phyloP scores from a whole-genome alignment of 331 rosid genomes.

The Arachis monticola region DNA sequence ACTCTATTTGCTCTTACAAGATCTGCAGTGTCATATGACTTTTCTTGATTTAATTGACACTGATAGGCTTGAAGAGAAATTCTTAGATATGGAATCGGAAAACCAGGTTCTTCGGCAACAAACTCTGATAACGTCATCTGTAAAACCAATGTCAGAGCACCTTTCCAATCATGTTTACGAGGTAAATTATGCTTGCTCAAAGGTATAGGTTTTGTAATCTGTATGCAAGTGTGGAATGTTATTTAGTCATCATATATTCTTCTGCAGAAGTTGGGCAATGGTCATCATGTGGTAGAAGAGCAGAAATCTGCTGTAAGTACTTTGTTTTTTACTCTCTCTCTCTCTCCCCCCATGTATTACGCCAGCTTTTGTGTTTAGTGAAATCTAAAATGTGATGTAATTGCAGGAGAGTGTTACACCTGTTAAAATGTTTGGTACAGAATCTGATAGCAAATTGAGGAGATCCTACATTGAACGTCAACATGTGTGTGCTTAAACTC shows the following conservation, averaged over 20 bases:
- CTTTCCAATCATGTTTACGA: slow-evolving; percentile 61
- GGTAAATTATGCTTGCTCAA: slow-evolving; percentile 49
- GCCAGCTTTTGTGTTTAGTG: slow-evolving; percentile 21
- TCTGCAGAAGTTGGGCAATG: slow-evolving; percentile 81
- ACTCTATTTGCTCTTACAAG: slow-evolving; percentile 13
- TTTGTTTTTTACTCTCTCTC: slow-evolving; percentile 28
- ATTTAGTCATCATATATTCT: slow-evolving; percentile 28
- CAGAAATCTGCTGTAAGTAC: slow-evolving; percentile 58
- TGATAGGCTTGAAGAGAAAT: slow-evolving; percentile 90
- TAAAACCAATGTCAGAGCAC: slow-evolving; percentile 67
- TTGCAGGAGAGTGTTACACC: slow-evolving; percentile 78
- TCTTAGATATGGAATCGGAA: slow-evolving; percentile 81
- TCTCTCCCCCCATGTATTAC: not conserved
- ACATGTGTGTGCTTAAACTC: slow-evolving; percentile 65
- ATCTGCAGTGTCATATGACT: slow-evolving; percentile 36
- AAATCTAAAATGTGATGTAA: slow-evolving; percentile 33
- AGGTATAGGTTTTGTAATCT: slow-evolving; percentile 23
- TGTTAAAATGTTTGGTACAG: slow-evolving; percentile 78
- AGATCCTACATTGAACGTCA: slow-evolving; percentile 88
- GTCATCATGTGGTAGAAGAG: slow-evolving; percentile 71
- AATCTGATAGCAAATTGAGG: slow-evolving; percentile 88
- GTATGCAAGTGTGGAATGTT: slow-evolving; percentile 5
- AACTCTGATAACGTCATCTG: slow-evolving; percentile 58
- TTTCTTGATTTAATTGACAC: slow-evolving; percentile 38
- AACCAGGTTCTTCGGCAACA: slow-evolving; percentile 89